These are phyloP conservation scores for Suhomyces wounanorum DNA, from an alignment of 1,139 yeast genomes.

Conservation along the genomic window DNA sequence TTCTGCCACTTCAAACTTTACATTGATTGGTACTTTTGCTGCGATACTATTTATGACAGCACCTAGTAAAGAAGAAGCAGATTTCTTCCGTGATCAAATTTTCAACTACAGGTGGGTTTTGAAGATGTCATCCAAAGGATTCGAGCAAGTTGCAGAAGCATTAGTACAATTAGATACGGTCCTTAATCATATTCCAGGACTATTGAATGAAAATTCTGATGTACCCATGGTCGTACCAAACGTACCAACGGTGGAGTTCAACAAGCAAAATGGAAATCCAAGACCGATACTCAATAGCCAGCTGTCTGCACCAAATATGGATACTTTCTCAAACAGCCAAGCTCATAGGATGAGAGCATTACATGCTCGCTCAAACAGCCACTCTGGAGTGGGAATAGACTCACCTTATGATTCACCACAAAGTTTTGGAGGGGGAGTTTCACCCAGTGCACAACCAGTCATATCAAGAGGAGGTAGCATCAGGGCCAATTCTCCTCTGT, in stretches of 20 bases:
- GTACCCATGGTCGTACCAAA: conserved; percentile 43
- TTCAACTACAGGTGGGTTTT: conserved; percentile 76
- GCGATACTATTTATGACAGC: conserved; percentile 71
- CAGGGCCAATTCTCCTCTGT: conserved; percentile 31
- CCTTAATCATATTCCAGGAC: conserved; percentile 66
- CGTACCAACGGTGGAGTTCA: conserved; percentile 24
- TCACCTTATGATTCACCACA: conserved; percentile 30
- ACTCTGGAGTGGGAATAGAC: conserved; percentile 1
- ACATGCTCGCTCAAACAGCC: conserved; percentile 13
- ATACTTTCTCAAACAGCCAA: not conserved
- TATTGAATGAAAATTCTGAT: conserved; percentile 49
- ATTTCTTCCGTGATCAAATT: conserved; percentile 63
- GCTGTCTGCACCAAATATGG: not conserved
- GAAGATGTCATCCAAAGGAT: conserved; percentile 70
- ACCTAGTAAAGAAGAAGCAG: conserved; percentile 59
- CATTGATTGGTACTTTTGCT: conserved; percentile 85
- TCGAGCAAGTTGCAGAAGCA: conserved; percentile 74
- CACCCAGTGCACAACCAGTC: conserved; percentile 13
- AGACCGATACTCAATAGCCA: not conserved
- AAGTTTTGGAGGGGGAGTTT: conserved; percentile 13
- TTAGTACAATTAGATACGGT: conserved; percentile 65
- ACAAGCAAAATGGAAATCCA: not conserved
- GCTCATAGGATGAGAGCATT: conserved; percentile 3
- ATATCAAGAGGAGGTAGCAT: conserved; percentile 20
- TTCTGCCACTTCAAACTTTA: conserved; percentile 72